A percentile compares a stretch with the other conserved stretches of the same genome.
phyloP scores from a whole-genome alignment of 495 filamentous ascomycete species.

The Penicillium simplicissimum region DNA sequence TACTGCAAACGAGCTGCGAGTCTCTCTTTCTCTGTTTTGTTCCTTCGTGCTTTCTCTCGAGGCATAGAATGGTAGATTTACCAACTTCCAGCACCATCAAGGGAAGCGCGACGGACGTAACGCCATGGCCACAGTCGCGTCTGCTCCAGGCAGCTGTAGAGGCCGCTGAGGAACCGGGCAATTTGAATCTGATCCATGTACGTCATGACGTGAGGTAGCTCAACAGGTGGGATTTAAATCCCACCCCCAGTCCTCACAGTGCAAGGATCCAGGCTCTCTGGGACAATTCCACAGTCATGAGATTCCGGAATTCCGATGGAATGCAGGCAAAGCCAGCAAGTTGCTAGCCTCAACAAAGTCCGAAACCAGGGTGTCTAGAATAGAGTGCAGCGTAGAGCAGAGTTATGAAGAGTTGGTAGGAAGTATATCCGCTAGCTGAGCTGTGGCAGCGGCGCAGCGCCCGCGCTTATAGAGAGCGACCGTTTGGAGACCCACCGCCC shows the following conservation, averaged over 20 bases:
- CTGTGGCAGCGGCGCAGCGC: constrained; percentile 12
- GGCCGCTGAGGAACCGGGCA: constrained; percentile 14
- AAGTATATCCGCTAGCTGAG: background rate
- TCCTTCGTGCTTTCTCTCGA: background rate
- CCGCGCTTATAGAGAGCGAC: constrained; percentile 17
- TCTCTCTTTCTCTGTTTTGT: background rate
- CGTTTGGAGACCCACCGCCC: constrained; percentile 22
- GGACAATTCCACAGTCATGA: background rate
- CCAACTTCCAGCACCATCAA: background rate
- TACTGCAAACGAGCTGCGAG: background rate
- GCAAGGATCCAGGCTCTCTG: background rate
- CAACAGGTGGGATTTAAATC: constrained; percentile 26
- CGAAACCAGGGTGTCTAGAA: background rate
- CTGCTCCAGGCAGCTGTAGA: constrained; percentile 21
- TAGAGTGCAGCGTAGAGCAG: background rate
- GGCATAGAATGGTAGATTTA: background rate
- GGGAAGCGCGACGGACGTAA: background rate
- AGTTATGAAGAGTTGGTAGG: background rate
- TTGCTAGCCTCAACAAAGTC: background rate
- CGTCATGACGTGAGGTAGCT: constrained; percentile 26
- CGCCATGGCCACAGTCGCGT: constrained; percentile 2
- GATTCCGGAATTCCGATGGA: background rate
- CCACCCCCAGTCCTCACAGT: background rate
- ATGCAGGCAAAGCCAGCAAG: background rate
- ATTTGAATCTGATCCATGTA: constrained; percentile 36